Base-by-base conservation (phyloP, 129 eudicot genomes). In the Artemisia annua region DNA sequence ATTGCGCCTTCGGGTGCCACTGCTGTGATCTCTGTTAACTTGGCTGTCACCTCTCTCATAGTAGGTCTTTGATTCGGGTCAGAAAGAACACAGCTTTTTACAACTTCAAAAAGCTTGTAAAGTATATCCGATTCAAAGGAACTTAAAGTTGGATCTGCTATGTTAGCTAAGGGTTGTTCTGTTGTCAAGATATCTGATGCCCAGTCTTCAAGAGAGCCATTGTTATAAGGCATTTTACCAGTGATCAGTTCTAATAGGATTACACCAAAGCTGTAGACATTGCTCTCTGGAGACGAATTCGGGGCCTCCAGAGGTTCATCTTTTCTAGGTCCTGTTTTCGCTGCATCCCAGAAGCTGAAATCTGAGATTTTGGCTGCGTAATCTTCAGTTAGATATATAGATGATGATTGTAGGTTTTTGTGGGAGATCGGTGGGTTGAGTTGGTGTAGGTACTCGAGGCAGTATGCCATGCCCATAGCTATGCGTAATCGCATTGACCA, bases 301-400 rank as follows among this genome's bases (percentile, higher is more conserved):
- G 79, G 49, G 69, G 81, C 60, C 10, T 83, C 87, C 56, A 80
- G 59, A 17, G 83, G 81, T 54, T 85, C 81, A 44, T 78, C 52
- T 70, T 80, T 69, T 57, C 79, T 71, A 14, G 97, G 82, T 32
- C 83, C 83, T 51, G 80, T 80, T 70, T 82, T 82, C 7, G 83
- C 58, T 48, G 90, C 76, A 26, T 78, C 82, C 90, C 90, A 84
- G 82, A 88, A 80, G 53, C 85, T 85, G 80, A 86, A 91, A 71
- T 91, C 96, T 3, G 97, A 88, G 15, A 91, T 69, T 78, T 91
- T 91, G 70, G 97, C 93, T 14, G 97, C 97, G 3, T 91, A 91
- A 69, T 91, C 97, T 67, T 88, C 97, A 0, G 96, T 78, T 30
- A 91, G 84, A 76, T 88, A 85, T 62, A 88, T 64, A 4, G 96